Percentiles rank a stretch among this genome's conserved stretches.
Conservation (phyloP, 805 yeast genomes). For the Candida endomychidarum region DNA sequence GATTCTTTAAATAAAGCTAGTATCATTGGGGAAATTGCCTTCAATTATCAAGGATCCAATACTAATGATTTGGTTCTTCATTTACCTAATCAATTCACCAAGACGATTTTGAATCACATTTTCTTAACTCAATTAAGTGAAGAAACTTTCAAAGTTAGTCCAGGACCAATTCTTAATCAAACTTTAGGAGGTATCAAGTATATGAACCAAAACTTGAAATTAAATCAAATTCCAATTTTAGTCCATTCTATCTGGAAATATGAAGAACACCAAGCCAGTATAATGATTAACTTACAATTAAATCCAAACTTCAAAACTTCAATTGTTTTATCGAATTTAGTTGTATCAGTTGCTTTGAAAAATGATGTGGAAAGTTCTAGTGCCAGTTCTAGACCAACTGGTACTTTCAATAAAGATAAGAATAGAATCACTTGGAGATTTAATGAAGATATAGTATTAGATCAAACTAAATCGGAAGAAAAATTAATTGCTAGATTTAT, state of each 20-base stretch:
- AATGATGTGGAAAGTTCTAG: constrained; percentile 61
- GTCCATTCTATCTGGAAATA: constrained; percentile 88
- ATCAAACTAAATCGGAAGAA: constrained; percentile 48
- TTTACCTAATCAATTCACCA: constrained; percentile 50
- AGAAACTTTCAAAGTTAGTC: constrained; percentile 43
- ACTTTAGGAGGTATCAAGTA: constrained; percentile 84
- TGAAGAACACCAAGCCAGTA: constrained; percentile 80
- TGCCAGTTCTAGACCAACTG: constrained; percentile 90
- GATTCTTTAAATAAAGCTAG: constrained; percentile 61
- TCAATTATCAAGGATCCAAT: constrained; percentile 48
- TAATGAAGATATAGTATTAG: constrained; percentile 38
- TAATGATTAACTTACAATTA: constrained; percentile 69
- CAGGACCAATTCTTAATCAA: constrained; percentile 53
- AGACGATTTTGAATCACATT: constrained; percentile 42
- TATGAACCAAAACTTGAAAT: constrained; percentile 36
- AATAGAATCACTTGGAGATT: constrained; percentile 87
- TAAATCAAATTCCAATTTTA: constrained; percentile 56
- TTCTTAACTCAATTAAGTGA: constrained; percentile 28
- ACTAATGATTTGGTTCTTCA: constrained; percentile 33
- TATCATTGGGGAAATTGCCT: constrained; percentile 82
- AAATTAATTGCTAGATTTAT: constrained; percentile 82
- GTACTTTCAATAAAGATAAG: constrained; percentile 83
- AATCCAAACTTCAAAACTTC: constrained; percentile 42
- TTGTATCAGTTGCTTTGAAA: constrained; percentile 57
- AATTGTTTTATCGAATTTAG: constrained; percentile 55